These are phyloP conservation scores for Bretziella fagacearum DNA, from an alignment of 2,329 filamentous ascomycete species.

Conservation along the genomic window DNA sequence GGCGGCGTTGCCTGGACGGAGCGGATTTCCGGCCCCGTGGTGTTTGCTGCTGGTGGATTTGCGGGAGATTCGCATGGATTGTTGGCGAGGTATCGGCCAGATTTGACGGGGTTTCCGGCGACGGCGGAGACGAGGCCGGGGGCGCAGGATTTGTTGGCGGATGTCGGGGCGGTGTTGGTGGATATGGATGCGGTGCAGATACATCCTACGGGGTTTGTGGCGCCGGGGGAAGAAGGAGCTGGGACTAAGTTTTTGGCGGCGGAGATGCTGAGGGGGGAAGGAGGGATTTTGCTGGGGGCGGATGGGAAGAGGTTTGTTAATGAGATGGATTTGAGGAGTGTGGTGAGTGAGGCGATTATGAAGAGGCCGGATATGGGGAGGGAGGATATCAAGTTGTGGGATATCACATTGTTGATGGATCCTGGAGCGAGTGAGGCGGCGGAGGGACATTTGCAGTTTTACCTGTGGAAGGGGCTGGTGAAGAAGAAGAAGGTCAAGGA, in stretches of 20 bases:
- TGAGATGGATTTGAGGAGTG: slow-evolving; percentile 42
- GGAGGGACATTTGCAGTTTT: slow-evolving; percentile 43
- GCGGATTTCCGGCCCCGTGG: slow-evolving; percentile 33
- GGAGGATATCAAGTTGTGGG: slow-evolving; percentile 26
- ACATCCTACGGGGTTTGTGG: slow-evolving; percentile 48
- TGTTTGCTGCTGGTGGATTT: slow-evolving; percentile 46
- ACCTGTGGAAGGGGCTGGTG: slow-evolving; percentile 44
- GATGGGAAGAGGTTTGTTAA: slow-evolving; percentile 40
- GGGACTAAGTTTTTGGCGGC: slow-evolving; percentile 45
- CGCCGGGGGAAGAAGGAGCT: slow-evolving; percentile 28
- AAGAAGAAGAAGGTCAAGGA: slow-evolving; percentile 37
- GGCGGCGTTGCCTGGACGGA: slow-evolving; percentile 21
- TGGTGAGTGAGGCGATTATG: slow-evolving; percentile 37
- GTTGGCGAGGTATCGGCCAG: slow-evolving; percentile 38
- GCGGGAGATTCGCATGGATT: slow-evolving; percentile 41
- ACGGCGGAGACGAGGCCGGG: slow-evolving; percentile 44
- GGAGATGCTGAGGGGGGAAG: slow-evolving; percentile 45
- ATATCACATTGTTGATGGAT: slow-evolving; percentile 41
- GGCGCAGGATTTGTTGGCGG: slow-evolving; percentile 29
- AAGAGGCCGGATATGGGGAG: slow-evolving; percentile 15
- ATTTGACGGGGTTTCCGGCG: slow-evolving; percentile 41
- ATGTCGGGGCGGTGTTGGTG: slow-evolving; percentile 27
- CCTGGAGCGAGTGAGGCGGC: slow-evolving; percentile 36
- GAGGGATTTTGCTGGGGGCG: slow-evolving; percentile 35
- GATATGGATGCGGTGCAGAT: slow-evolving; percentile 44